Evolutionary conservation across 345 rosid genomes (phyloP).

Genomic region (Reutealis trisperma): DNA sequence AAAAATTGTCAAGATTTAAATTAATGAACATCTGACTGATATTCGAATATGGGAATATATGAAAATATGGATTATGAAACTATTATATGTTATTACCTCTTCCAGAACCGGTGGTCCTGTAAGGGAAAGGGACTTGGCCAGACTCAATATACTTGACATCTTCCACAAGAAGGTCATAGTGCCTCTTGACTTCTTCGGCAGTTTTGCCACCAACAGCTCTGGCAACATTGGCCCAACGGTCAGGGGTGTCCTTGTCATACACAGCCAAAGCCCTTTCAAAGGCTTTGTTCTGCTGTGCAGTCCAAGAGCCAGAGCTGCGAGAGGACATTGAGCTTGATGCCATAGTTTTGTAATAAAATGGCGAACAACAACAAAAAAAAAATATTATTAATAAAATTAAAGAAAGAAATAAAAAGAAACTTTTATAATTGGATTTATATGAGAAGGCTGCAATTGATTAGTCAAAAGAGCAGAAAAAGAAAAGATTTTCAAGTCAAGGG

Average conservation of each 20-base stretch:
- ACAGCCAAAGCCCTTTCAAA: conserved; percentile 91
- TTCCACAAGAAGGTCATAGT: conserved; percentile 68
- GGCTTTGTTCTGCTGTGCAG: conserved; percentile 86
- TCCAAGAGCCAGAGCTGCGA: conserved; percentile 70
- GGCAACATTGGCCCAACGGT: conserved; percentile 96
- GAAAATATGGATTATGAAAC: no score
- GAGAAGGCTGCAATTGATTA: conserved; percentile 7
- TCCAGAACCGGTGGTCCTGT: conserved; percentile 42
- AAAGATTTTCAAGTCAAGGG: conserved; percentile 25
- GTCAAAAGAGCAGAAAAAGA: conserved; percentile 10
- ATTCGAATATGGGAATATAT: no score
- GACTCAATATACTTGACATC: conserved; percentile 81
- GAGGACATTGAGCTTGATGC: conserved; percentile 84
- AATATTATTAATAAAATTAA: not conserved
- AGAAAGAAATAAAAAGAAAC: not conserved
- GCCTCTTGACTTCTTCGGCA: conserved; percentile 80
- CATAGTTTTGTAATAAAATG: conserved; percentile 33
- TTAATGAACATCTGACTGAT: no score
- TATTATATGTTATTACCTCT: conserved; percentile 12
- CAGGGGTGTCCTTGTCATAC: conserved; percentile 91
- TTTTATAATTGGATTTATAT: not conserved
- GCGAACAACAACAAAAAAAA: not conserved
- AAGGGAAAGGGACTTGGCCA: conserved; percentile 85
- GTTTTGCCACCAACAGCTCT: conserved; percentile 85
- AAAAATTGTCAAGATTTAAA: no score